A percentile compares a stretch with the other conserved stretches of the same genome.
Evolutionary conservation across 352 stramenopile genomes (phyloP).

Genomic region (Globisporangium paroecandrum): DNA sequence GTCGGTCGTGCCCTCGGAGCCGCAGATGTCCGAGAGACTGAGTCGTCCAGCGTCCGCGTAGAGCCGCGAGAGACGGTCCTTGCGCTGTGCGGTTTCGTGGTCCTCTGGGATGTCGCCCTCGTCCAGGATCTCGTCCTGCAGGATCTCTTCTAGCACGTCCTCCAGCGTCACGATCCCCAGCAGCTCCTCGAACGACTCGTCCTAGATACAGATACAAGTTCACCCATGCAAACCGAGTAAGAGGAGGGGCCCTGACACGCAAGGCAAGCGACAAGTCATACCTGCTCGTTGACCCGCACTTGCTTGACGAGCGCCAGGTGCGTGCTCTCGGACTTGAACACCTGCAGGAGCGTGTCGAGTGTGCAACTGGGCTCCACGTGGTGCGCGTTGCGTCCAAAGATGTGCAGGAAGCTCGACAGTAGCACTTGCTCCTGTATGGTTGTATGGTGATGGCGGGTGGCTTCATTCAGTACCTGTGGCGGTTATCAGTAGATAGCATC

Average conservation of each 20-base stretch:
- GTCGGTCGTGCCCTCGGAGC: slow-evolving; percentile 36
- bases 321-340: slow-evolving; percentile 91
- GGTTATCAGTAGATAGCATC: slow-evolving; percentile 29
- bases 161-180: slow-evolving; percentile 98
- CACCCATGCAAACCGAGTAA: background rate
- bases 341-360: slow-evolving; percentile 91
- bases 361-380: slow-evolving; percentile 90
- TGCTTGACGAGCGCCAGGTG: slow-evolving; percentile 95
- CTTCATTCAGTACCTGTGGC: slow-evolving; percentile 62
- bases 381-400: slow-evolving; percentile 53
- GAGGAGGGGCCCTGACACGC: background rate
- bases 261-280: slow-evolving; percentile 9
- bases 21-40: slow-evolving; percentile 37
- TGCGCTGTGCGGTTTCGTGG: slow-evolving; percentile 38
- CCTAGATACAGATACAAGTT: slow-evolving; percentile 21
- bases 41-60: slow-evolving; percentile 51
- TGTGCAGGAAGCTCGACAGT: slow-evolving; percentile 63
- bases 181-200: slow-evolving; percentile 91
- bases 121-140: slow-evolving; percentile 96
- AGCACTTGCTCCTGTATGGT: slow-evolving; percentile 49
- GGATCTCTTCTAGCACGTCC: slow-evolving; percentile 98
- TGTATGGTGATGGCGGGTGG: slow-evolving; percentile 16
- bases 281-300: slow-evolving; percentile 67
- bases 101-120: slow-evolving; percentile 85
- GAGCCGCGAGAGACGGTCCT: slow-evolving; percentile 40